Conservation (phyloP, 2,329 filamentous ascomycete genomes). For the Metarhizium rileyi region DNA sequence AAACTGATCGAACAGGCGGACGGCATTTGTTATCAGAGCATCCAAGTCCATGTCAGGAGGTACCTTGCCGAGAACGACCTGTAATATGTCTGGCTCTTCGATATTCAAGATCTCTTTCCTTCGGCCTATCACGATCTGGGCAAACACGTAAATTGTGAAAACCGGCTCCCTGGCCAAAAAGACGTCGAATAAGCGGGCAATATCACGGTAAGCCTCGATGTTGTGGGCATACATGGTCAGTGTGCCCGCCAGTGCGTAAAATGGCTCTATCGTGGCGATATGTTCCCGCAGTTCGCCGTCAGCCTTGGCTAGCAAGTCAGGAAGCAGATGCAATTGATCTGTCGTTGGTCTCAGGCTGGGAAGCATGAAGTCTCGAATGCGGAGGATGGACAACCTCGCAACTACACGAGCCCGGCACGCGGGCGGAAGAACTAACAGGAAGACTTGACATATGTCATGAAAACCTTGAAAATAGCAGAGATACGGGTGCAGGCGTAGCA, state of each 20-base stretch:
- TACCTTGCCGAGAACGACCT: slow-evolving; percentile 78
- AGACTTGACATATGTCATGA: slow-evolving; percentile 95
- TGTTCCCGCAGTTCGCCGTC: slow-evolving; percentile 66
- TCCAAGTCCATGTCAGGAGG: slow-evolving; percentile 76
- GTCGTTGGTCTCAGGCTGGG: slow-evolving; percentile 74
- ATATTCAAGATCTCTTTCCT: slow-evolving; percentile 78
- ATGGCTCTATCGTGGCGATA: slow-evolving; percentile 70
- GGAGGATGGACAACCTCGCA: slow-evolving; percentile 74
- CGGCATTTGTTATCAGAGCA: slow-evolving; percentile 57
- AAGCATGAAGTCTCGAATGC: slow-evolving; percentile 97
- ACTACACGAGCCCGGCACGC: slow-evolving; percentile 52
- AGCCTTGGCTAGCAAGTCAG: slow-evolving; percentile 63
- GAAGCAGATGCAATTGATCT: slow-evolving; percentile 77
- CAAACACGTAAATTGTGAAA: slow-evolving; percentile 85
- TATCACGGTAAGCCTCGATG: slow-evolving; percentile 80
- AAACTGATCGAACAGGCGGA: slow-evolving; percentile 50
- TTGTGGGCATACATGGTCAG: slow-evolving; percentile 96
- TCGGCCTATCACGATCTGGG: slow-evolving; percentile 73
- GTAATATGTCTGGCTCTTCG: slow-evolving; percentile 90
- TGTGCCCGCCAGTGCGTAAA: slow-evolving; percentile 87
- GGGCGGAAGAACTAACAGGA: slow-evolving; percentile 73
- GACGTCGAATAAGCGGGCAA: slow-evolving; percentile 86
- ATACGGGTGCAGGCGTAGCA: slow-evolving; percentile 71
- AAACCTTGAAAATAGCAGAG: slow-evolving; percentile 98
- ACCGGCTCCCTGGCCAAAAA: slow-evolving; percentile 80